Conservation (phyloP, 495 filamentous ascomycete genomes). For the Neurospora hispaniola region DNA sequence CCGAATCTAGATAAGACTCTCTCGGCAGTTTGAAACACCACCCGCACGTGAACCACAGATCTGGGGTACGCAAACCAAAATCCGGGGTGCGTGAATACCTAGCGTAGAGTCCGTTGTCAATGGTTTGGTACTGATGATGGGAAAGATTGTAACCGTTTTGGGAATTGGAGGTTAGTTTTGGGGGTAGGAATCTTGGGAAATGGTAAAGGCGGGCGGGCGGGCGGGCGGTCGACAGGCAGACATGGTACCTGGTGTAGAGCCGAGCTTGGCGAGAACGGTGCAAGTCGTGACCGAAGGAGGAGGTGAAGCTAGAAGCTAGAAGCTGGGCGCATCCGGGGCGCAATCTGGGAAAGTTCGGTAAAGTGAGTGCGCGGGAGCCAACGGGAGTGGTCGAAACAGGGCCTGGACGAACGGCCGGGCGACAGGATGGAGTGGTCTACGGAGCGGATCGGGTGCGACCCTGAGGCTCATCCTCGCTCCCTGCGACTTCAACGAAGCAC, state of each 20-base stretch:
- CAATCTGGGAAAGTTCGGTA: not conserved
- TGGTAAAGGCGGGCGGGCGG: not conserved
- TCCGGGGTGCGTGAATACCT: not conserved
- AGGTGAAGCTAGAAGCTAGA: not conserved
- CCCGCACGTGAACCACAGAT: not conserved
- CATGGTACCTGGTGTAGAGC: not conserved
- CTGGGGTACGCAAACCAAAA: not conserved
- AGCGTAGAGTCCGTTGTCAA: not conserved
- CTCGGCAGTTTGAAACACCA: not conserved
- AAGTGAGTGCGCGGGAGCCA: not conserved
- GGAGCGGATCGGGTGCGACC: not conserved
- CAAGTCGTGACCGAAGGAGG: not conserved
- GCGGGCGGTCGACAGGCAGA: not conserved
- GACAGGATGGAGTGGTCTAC: not conserved
- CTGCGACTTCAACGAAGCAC: not conserved
- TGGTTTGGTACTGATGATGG: not conserved
- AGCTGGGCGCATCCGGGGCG: not conserved
- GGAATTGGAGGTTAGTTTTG: not conserved
- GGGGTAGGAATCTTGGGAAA: not conserved
- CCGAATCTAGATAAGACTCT: not conserved
- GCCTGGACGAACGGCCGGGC: not conserved
- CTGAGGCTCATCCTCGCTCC: not conserved
- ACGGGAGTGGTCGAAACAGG: not conserved
- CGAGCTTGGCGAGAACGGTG: not conserved
- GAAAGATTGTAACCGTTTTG: not conserved